Conservation (phyloP, 2,329 filamentous ascomycete genomes). For the Keithomyces neogunnii region DNA sequence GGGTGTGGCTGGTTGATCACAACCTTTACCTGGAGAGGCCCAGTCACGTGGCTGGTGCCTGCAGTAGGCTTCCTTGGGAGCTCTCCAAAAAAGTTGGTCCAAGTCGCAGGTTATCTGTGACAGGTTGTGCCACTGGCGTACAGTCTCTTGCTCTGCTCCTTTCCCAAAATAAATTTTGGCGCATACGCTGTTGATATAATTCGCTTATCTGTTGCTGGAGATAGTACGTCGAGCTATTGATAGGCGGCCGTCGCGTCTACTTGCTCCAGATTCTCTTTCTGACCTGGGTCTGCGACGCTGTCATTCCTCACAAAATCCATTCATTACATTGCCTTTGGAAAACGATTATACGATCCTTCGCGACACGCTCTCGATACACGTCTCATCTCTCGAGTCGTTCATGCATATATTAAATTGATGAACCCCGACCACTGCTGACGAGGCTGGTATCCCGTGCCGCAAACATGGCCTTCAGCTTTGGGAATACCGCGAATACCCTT, state of each 20-base stretch:
- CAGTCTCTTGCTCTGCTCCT: constrained; percentile 1
- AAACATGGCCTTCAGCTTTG: constrained; percentile 59
- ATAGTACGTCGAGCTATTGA: not conserved
- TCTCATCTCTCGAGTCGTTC: not conserved
- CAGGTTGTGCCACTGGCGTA: not conserved
- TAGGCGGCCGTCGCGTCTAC: not conserved
- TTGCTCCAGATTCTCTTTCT: not conserved
- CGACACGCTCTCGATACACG: not conserved
- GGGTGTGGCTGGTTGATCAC: not conserved
- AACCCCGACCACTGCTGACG: constrained; percentile 16
- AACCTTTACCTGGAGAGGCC: not conserved
- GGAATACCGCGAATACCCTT: constrained; percentile 32
- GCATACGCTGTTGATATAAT: not conserved
- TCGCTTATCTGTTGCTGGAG: not conserved
- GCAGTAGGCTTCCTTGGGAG: constrained; percentile 18
- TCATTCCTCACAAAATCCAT: not conserved
- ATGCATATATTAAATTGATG: constrained; percentile 11
- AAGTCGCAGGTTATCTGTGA: constrained; percentile 7
- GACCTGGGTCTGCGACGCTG: not conserved
- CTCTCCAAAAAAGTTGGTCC: constrained; percentile 12
- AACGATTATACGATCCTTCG: not conserved
- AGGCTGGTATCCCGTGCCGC: constrained; percentile 27
- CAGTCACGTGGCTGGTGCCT: constrained; percentile 9
- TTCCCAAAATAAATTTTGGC: not conserved
- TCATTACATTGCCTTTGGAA: not conserved